Evolutionary conservation across 164 flowering plant genomes (phyloP), one percentile per base, ranked within the genome.

Genomic region (Macadamia tetraphylla): DNA sequence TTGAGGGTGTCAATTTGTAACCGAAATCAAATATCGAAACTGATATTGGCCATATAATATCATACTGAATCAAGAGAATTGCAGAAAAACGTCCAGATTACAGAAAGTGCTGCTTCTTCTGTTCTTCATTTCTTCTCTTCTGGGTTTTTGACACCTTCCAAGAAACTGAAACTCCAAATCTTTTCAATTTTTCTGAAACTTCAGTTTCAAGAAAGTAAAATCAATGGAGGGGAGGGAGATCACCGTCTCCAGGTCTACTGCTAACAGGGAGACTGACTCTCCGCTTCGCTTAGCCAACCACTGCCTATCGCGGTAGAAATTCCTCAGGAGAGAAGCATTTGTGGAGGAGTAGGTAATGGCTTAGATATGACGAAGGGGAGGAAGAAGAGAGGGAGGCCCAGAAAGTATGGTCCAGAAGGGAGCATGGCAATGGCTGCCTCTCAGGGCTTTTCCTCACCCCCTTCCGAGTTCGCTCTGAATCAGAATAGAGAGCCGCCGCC

Each of bases 311-410:
- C 75, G 58, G 66, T 63, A 53, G 67, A 48, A 14, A 69, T 57
- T 44, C 80, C 81, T 6, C 75, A 67, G 29, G 60, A 58, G 32
- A 23, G 23, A 23, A 23, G 23, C 23, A 23, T 23, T 23, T 23
- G 23, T 23, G 23, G 23, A 23, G 23, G 23, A 23, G 23, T 23
- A 23, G 23, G 23, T 23, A 23, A 23, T 23, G 23, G 23, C 23
- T 23, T 23, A 23, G 23, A 23, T 23, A 23, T 23, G 23, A 23
- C 23, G 23, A 63, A 69, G 63, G 79, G 76, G 18, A 85, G 76
- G 77, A 88, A 87, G 83, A 88, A 81, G 67, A 81, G 93, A 71
- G 97, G 93, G 64, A 84, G 98, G 74, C 98, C 98, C 0, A 84
- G 96, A 65, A 92, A 88, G 74, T 92, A 88, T 65, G 90, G 83